Evolutionary conservation across 208 protist species (phyloP).

Genomic region (Porcisia deanei): DNA sequence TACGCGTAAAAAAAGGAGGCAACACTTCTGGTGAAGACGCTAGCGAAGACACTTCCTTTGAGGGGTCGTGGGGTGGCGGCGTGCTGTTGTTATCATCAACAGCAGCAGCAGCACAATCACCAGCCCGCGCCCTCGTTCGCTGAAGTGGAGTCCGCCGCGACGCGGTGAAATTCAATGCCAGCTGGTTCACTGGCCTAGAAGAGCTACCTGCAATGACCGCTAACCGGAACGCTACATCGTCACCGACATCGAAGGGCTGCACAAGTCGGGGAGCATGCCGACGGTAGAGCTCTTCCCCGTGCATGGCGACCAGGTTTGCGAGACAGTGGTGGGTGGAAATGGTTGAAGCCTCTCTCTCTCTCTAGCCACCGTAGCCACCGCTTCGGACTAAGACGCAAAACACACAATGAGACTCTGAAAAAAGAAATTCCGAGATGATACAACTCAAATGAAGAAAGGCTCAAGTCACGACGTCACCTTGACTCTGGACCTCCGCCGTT

Average conservation of each 20-base stretch:
- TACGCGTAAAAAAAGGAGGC: background rate
- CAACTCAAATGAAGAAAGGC: background rate
- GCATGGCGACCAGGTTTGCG: background rate
- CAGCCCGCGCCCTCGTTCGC: too few relatives aligned
- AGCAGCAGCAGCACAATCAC: background rate
- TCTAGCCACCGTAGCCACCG: too few relatives aligned
- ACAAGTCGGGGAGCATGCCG: slow-evolving; percentile 7
- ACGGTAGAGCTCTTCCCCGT: background rate
- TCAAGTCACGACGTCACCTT: background rate
- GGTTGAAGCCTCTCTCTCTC: background rate
- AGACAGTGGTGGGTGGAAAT: background rate
- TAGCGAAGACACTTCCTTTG: background rate
- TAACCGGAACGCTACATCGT: background rate
- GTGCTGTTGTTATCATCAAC: too few relatives aligned
- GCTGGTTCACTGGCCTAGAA: background rate
- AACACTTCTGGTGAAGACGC: background rate
- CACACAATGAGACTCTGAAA: background rate
- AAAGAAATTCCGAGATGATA: background rate
- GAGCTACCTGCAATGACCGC: background rate
- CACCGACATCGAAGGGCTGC: slow-evolving; percentile 14
- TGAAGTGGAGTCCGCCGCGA: background rate
- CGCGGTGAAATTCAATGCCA: background rate
- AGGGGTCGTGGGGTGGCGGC: background rate
- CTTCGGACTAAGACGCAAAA: background rate
- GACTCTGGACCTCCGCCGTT: background rate